Evolutionary conservation across 345 rosid genomes (phyloP), one percentile per base, ranked within the genome.

Genomic region (Bruguiera sexangula): DNA sequence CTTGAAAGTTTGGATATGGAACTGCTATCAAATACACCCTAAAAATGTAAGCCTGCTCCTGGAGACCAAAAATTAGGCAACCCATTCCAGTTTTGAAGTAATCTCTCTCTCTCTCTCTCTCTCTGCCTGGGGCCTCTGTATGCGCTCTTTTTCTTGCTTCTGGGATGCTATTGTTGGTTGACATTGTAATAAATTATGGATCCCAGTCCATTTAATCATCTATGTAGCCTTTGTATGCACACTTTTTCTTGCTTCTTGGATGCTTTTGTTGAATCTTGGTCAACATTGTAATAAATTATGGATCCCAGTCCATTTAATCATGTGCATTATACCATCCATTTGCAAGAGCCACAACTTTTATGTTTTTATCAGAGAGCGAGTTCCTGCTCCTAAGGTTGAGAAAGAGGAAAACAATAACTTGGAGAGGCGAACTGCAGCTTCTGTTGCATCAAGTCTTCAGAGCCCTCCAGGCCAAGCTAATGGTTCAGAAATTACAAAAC

Each of bases 321-420:
- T 43, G 30, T 18, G 6, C 10, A 6, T 59, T 31, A 19, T 39
- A 50, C 8, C 46, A 70, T 34, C 26, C 6, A 29, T 37, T 60
- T 36, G 52, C 21, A 57, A 57, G 69, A 76, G 65, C 57, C 39
- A 24, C 55, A 61, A 36, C 13, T 4, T 15, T 67, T 66, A 24
- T 65, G 48, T 70, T 71, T 46, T 63, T 53, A 69, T 61, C 86
- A 95, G 99, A 75, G 89, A 95, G 80, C 85, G 99, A 72, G 98
- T 95, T 73, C 83, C 82, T 76, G 91, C 74, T 56, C 84, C 94
- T 10, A 90, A 84, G 78, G 85, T 87, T 65, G 89, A 79, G 58
- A 68, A 66, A 60, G 77, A 62, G 46, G 75, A 68, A 43, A 70
- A 74, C 30, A 65, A 70, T 22, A 79, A 77, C 37, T 19, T 74